phyloP scores from a whole-genome alignment of 768 basidiomycete species.

The Boletellus sp. region DNA sequence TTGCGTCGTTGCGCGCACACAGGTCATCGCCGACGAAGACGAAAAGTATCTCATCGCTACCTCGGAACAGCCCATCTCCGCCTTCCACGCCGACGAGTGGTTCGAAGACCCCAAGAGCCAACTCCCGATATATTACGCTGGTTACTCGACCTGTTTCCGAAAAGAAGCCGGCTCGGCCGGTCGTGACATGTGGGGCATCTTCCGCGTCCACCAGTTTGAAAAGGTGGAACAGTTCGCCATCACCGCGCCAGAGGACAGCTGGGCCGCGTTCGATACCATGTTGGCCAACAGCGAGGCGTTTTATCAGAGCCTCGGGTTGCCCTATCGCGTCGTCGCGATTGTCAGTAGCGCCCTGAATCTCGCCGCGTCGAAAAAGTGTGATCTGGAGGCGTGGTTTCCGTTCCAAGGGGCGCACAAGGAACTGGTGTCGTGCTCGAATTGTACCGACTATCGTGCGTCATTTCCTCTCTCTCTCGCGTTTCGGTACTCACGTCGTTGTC shows the following conservation, averaged over 20 bases:
- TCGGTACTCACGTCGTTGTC: neutral
- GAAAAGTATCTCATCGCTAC: constrained; percentile 99
- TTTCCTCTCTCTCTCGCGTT: neutral
- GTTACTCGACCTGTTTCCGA: constrained; percentile 95
- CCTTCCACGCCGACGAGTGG: constrained; percentile 95
- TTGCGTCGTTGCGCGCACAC: neutral
- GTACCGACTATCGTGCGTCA: constrained; percentile 95
- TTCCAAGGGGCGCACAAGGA: constrained; percentile 97
- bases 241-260: constrained; percentile 91
- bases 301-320: constrained; percentile 90
- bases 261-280: constrained; percentile 93
- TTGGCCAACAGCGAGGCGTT: constrained; percentile 86
- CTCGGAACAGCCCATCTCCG: constrained; percentile 97
- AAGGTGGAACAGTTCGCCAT: constrained; percentile 98
- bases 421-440: constrained; percentile 96
- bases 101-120: constrained; percentile 90
- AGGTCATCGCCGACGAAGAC: constrained; percentile 87
- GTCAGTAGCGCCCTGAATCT: constrained; percentile 96
- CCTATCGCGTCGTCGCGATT: constrained; percentile 91
- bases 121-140: constrained; percentile 87
- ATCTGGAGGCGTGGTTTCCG: constrained; percentile 99
- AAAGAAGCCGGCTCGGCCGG: constrained; percentile 98
- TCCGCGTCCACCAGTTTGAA: constrained; percentile 99
- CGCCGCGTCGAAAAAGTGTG: constrained; percentile 95
- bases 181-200: constrained; percentile 99